phyloP scores from a whole-genome alignment of 2,329 filamentous ascomycete genomes.

The Clonostachys chloroleuca region DNA sequence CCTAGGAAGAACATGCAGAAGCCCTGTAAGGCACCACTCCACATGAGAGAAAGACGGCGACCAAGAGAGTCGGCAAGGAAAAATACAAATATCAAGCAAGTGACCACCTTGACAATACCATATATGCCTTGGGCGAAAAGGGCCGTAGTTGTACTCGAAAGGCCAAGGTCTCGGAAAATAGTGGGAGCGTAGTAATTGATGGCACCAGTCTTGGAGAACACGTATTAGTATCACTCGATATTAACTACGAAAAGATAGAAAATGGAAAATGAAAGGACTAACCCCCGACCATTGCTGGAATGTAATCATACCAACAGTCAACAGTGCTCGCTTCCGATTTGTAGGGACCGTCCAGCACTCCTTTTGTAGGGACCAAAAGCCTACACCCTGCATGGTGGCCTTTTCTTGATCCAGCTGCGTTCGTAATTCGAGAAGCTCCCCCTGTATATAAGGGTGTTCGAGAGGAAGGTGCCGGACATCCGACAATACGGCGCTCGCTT shows the following conservation, averaged over 20 bases:
- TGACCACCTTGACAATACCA: slow-evolving; percentile 61
- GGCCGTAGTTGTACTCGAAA: slow-evolving; percentile 42
- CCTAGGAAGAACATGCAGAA: slow-evolving; percentile 56
- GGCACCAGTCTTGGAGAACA: slow-evolving; percentile 10
- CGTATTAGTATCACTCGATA: background rate
- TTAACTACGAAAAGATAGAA: background rate
- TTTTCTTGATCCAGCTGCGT: slow-evolving; percentile 19
- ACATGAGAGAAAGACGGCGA: slow-evolving; percentile 33
- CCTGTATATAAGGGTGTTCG: slow-evolving; percentile 27
- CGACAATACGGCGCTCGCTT: slow-evolving; percentile 22
- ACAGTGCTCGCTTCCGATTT: slow-evolving; percentile 13
- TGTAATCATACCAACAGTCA: slow-evolving; percentile 14
- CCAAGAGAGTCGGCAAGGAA: slow-evolving; percentile 62
- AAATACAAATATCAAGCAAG: slow-evolving; percentile 56
- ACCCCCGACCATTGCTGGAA: slow-evolving; percentile 17
- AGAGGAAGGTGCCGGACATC: slow-evolving; percentile 24
- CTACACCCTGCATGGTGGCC: slow-evolving; percentile 5
- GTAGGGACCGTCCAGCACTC: slow-evolving; percentile 8
- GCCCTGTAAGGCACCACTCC: slow-evolving; percentile 14
- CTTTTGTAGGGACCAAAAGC: slow-evolving; percentile 7
- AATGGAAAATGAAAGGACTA: slow-evolving; percentile 3
- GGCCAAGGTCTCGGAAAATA: slow-evolving; percentile 57
- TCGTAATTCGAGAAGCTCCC: slow-evolving; percentile 22
- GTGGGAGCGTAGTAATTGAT: slow-evolving; percentile 58
- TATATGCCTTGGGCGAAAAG: slow-evolving; percentile 67